phyloP scores from a whole-genome alignment of 1,284 basidiomycete species.

The Cryptococcus wingfieldii region DNA sequence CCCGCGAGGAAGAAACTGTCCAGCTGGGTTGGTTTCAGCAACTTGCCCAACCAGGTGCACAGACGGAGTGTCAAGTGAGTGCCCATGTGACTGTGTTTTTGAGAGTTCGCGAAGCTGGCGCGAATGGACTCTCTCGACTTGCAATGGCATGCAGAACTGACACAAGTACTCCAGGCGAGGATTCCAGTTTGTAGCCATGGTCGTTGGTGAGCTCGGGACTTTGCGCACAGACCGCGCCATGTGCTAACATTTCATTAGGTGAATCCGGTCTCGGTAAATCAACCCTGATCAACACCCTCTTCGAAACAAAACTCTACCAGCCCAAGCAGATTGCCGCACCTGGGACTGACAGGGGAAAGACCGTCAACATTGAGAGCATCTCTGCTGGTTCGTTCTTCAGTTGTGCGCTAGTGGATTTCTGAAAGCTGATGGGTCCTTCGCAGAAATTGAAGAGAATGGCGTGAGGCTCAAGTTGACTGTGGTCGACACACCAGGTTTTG shows the following conservation, averaged over 20 bases:
- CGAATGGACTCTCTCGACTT: no score
- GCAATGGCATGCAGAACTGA: not conserved
- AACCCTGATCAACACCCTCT: conserved; percentile 93
- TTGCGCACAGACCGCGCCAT: not conserved
- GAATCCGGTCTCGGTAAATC: conserved; percentile 97
- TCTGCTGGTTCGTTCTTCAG: conserved; percentile 67
- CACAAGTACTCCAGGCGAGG: conserved; percentile 58
- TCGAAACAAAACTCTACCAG: conserved; percentile 89
- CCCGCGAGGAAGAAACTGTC: conserved; percentile 43
- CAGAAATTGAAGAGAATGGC: conserved; percentile 96
- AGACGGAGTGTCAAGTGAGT: conserved; percentile 79
- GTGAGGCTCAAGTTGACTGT: conserved; percentile 93
- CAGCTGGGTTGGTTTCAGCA: conserved; percentile 68
- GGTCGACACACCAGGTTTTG: conserved; percentile 83
- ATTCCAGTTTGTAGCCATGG: conserved; percentile 94
- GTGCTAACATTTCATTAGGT: conserved; percentile 55
- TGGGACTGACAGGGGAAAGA: conserved; percentile 79
- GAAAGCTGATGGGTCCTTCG: conserved; percentile 1
- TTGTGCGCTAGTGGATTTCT: not conserved
- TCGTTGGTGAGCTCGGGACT: conserved; percentile 70
- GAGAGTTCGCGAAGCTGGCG: not conserved
- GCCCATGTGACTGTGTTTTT: not conserved
- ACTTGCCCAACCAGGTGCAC: conserved; percentile 95
- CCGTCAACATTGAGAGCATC: conserved; percentile 93
- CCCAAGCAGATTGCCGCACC: conserved; percentile 77